These are phyloP conservation scores for Cadophora luteo-olivacea DNA, from an alignment of 2,329 filamentous ascomycete genomes.

Conservation along the genomic window DNA sequence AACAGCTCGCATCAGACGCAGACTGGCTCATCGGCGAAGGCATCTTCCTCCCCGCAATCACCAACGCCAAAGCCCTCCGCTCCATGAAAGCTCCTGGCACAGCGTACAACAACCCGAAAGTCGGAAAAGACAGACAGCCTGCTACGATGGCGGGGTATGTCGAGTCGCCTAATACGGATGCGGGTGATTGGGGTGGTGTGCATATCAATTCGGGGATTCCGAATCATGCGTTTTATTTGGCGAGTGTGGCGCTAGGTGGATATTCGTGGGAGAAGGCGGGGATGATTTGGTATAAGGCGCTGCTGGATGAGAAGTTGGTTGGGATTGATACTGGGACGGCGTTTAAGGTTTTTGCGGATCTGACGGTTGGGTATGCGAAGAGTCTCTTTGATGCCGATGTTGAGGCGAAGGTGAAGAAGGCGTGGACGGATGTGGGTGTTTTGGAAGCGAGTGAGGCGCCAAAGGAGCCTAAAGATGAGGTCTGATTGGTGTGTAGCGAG, in stretches of 20 bases:
- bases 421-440: conserved; percentile 24
- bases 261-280: conserved; percentile 51
- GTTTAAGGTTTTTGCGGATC: conserved; percentile 23
- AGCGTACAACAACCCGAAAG: conserved; percentile 58
- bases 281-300: conserved; percentile 37
- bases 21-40: conserved; percentile 63
- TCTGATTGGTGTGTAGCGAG: neutral
- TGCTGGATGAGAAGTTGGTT: conserved; percentile 19
- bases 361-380: conserved; percentile 21
- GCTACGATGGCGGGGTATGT: conserved; percentile 54
- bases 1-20: conserved; percentile 48
- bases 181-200: conserved; percentile 57
- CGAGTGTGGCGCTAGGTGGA: conserved; percentile 55
- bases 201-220: conserved; percentile 64
- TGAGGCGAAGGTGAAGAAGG: conserved; percentile 19
- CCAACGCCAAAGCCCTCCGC: conserved; percentile 57
- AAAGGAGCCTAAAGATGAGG: conserved; percentile 17
- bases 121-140: conserved; percentile 61
- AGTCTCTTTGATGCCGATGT: conserved; percentile 22
- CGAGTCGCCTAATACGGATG: conserved; percentile 42
- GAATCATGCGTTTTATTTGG: conserved; percentile 62
- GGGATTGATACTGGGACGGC: conserved; percentile 8
- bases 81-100: conserved; percentile 61
- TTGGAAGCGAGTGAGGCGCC: neutral
- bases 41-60: conserved; percentile 55